These are phyloP conservation scores for Reticulascus tulasneorum DNA, from an alignment of 2,329 filamentous ascomycete genomes.

Conservation along the genomic window DNA sequence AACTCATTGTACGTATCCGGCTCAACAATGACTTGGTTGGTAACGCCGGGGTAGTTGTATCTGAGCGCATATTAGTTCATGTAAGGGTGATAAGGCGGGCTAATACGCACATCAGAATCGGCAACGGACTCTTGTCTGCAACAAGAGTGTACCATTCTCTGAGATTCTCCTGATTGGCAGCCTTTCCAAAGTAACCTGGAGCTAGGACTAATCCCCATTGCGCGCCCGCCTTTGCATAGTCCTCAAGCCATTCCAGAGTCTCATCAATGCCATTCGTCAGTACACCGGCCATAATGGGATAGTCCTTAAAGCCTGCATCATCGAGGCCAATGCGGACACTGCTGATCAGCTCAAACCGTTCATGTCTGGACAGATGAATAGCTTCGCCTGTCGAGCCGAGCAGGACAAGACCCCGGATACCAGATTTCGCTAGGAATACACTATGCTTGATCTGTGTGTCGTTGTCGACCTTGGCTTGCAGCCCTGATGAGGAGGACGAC, in stretches of 20 bases:
- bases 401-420: constrained; percentile 57
- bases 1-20: constrained; percentile 55
- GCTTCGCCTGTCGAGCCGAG: constrained; percentile 62
- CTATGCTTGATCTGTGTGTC: constrained; percentile 54
- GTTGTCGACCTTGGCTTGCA: constrained; percentile 51
- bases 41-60: constrained; percentile 60
- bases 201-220: constrained; percentile 61
- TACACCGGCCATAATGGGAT: constrained; percentile 51
- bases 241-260: constrained; percentile 52
- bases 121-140: constrained; percentile 56
- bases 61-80: constrained; percentile 21
- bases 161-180: constrained; percentile 54
- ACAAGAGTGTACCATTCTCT: constrained; percentile 57
- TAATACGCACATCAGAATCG: constrained; percentile 52
- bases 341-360: constrained; percentile 51
- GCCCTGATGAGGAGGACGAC: constrained; percentile 32
- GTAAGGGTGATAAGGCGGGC: background rate
- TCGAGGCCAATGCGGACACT: constrained; percentile 51
- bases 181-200: constrained; percentile 61
- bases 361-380: constrained; percentile 53
- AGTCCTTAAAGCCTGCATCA: constrained; percentile 51
- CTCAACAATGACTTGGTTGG: constrained; percentile 57
- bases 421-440: constrained; percentile 54
- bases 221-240: constrained; percentile 53
- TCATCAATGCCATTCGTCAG: constrained; percentile 50